These are phyloP conservation scores for Tagetes erecta DNA, from an alignment of 129 eudicot species.

Conservation along the genomic window DNA sequence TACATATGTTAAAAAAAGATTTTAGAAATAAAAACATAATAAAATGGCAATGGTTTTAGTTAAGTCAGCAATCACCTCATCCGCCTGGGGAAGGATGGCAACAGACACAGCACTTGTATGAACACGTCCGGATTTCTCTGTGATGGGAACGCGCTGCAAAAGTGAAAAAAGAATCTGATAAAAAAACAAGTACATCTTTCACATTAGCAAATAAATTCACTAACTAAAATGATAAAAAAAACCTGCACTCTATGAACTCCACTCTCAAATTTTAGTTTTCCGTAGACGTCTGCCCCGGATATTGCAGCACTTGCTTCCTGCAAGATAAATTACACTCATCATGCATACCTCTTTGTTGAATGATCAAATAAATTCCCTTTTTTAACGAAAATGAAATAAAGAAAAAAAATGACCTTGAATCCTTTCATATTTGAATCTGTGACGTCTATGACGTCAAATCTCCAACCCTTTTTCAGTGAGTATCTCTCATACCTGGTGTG, in stretches of 20 bases:
- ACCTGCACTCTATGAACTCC: conserved; percentile 99
- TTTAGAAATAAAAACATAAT: not conserved
- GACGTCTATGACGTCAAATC: conserved; percentile 77
- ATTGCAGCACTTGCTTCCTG: conserved; percentile 98
- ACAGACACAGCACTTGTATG: conserved; percentile 98
- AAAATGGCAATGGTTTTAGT: conserved; percentile 4
- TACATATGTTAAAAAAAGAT: not conserved
- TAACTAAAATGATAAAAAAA: not conserved
- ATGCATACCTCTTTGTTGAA: conserved; percentile 6
- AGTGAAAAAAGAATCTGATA: not conserved
- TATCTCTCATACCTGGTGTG: conserved; percentile 80
- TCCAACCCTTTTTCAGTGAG: conserved; percentile 87
- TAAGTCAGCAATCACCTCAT: conserved; percentile 51
- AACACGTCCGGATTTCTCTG: conserved; percentile 91
- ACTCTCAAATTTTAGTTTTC: conserved; percentile 97
- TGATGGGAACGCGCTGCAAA: conserved; percentile 91
- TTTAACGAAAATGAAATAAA: not conserved
- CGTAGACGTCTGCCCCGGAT: conserved; percentile 87
- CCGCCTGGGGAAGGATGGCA: conserved; percentile 97
- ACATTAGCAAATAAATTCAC: not conserved
- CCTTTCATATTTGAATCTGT: conserved; percentile 89
- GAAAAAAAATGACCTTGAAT: conserved; percentile 54
- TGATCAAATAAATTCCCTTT: not conserved
- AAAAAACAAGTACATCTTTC: not conserved
- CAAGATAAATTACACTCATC: conserved; percentile 10